Percentiles rank a stretch among this genome's conserved stretches.
Evolutionary conservation across 108 stramenopile genomes (phyloP).

Genomic region (Nannochloropsis granulata): DNA sequence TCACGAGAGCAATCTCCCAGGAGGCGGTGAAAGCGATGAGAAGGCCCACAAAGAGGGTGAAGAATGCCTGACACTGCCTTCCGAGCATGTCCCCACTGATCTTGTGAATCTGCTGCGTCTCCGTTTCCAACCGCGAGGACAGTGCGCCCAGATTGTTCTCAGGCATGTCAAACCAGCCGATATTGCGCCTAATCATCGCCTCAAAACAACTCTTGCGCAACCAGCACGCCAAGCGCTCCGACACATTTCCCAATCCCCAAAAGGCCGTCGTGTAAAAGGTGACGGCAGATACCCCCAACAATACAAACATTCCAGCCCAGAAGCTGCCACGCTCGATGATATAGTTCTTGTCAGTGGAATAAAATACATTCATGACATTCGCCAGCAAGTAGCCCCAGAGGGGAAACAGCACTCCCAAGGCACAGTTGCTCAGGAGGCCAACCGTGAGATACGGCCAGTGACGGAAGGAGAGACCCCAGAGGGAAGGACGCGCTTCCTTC

Average conservation of each 20-base stretch:
- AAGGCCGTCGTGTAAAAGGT: constrained; percentile 31
- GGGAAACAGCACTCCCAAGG: constrained; percentile 25
- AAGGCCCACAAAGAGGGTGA: constrained; percentile 45
- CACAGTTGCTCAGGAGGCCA: background rate
- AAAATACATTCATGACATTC: constrained; percentile 30
- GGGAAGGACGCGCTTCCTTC: background rate
- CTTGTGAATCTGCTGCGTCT: constrained; percentile 44
- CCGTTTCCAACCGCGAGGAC: constrained; percentile 56
- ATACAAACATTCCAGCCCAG: constrained; percentile 16
- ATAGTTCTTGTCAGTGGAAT: background rate
- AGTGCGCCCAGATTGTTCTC: constrained; percentile 43
- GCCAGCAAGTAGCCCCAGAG: constrained; percentile 39
- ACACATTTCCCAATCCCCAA: constrained; percentile 30
- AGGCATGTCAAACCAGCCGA: constrained; percentile 31
- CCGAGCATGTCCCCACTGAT: constrained; percentile 3
- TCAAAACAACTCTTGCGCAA: constrained; percentile 17
- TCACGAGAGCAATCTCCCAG: constrained; percentile 65
- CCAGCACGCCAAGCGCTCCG: constrained; percentile 13
- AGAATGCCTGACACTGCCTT: constrained; percentile 11
- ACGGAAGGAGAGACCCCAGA: background rate
- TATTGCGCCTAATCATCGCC: constrained; percentile 27
- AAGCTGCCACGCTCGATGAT: constrained; percentile 14
- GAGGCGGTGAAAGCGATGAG: constrained; percentile 46
- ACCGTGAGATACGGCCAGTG: background rate
- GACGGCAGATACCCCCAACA: constrained; percentile 17